Conservation (phyloP, 805 yeast species). For the Kodamaea restingae region DNA sequence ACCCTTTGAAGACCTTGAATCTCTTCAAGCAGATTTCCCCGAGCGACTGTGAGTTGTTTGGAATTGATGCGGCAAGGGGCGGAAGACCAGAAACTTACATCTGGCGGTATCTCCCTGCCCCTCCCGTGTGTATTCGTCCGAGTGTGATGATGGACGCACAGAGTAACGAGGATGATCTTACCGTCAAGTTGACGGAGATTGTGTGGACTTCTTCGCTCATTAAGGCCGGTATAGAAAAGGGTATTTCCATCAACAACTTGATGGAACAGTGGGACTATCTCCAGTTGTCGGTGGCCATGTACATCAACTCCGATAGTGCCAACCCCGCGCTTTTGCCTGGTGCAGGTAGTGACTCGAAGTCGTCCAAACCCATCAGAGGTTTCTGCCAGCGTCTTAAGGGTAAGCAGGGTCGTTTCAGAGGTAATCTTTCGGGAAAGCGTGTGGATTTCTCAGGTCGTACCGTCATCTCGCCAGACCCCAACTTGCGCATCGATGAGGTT, state of each 20-base stretch:
- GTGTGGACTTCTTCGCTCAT: slow-evolving; percentile 96
- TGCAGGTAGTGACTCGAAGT: slow-evolving; percentile 44
- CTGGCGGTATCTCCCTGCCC: slow-evolving; percentile 97
- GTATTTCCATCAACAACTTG: slow-evolving; percentile 84
- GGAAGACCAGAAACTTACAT: slow-evolving; percentile 96
- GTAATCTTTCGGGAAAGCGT: slow-evolving; percentile 95
- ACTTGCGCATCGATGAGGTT: slow-evolving; percentile 89
- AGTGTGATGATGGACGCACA: slow-evolving; percentile 91
- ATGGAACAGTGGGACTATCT: slow-evolving; percentile 99
- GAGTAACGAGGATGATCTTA: slow-evolving; percentile 94
- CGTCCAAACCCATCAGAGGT: slow-evolving; percentile 81
- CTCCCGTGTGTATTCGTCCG: slow-evolving; percentile 98
- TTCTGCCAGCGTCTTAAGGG: slow-evolving; percentile 97
- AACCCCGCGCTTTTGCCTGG: slow-evolving; percentile 76
- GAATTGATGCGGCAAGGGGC: slow-evolving; percentile 79
- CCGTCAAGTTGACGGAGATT: slow-evolving; percentile 92
- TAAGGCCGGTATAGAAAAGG: slow-evolving; percentile 91
- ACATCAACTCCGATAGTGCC: slow-evolving; percentile 92
- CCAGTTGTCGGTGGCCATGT: slow-evolving; percentile 94
- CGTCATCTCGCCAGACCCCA: slow-evolving; percentile 98
- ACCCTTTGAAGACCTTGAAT: slow-evolving; percentile 84
- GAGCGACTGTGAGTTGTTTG: slow-evolving; percentile 86
- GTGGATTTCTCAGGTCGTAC: slow-evolving; percentile 98
- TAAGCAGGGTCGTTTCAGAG: slow-evolving; percentile 98
- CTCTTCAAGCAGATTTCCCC: slow-evolving; percentile 83